phyloP scores from a whole-genome alignment of 352 stramenopile genomes.

The Globisporangium spinosum region DNA sequence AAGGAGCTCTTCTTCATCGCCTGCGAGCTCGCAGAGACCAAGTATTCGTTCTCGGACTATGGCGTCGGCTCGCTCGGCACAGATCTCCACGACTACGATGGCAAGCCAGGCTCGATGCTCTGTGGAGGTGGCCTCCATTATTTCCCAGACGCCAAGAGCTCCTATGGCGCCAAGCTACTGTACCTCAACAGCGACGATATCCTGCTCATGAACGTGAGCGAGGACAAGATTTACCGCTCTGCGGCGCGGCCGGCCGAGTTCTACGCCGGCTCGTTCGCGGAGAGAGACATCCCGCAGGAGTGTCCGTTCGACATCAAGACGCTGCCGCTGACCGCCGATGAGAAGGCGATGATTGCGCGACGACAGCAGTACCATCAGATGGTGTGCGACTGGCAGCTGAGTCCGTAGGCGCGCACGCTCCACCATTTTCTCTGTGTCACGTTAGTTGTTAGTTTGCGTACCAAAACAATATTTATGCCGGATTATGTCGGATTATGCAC shows the following conservation, averaged over 20 bases:
- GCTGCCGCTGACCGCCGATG: conserved; percentile 31
- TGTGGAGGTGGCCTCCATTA: conserved; percentile 62
- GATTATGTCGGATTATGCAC: not conserved
- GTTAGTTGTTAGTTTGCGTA: not conserved
- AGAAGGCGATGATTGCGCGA: conserved; percentile 36
- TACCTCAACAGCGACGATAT: conserved; percentile 77
- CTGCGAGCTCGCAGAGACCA: conserved; percentile 59
- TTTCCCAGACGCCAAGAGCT: conserved; percentile 30
- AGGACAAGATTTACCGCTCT: conserved; percentile 45
- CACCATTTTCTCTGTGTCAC: conserved; percentile 1
- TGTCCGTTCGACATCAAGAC: conserved; percentile 54
- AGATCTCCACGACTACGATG: conserved; percentile 30
- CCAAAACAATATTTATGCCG: not conserved
- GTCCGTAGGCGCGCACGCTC: not conserved
- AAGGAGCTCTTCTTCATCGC: conserved; percentile 82
- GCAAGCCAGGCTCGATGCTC: conserved; percentile 31
- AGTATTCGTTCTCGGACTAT: conserved; percentile 68
- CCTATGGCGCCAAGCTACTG: conserved; percentile 22
- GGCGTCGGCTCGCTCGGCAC: conserved; percentile 48
- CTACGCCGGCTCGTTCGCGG: conserved; percentile 43
- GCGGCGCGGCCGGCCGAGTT: conserved; percentile 43
- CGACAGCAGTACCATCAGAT: conserved; percentile 50
- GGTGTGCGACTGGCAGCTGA: conserved; percentile 24
- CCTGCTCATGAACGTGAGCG: conserved; percentile 36
- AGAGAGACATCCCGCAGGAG: conserved; percentile 38